Evolutionary conservation across 1,284 basidiomycete genomes (phyloP), one percentile per base, ranked within the genome.

Genomic region (Phylloboletellus chloephorus): DNA sequence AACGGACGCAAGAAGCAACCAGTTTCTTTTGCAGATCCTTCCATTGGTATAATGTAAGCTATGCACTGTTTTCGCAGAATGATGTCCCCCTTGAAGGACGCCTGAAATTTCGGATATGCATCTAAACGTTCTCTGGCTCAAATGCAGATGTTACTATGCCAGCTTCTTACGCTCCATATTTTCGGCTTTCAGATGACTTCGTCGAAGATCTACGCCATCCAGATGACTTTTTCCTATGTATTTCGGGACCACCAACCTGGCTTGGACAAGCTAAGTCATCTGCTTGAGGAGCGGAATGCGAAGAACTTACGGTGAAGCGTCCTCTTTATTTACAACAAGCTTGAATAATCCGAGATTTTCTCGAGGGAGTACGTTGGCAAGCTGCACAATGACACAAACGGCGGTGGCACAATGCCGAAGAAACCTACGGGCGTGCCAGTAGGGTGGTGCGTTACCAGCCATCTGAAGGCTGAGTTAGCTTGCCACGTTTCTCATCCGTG

Each of bases 151-250:
- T 37, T 15, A 23, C 23, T 7, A 31, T 36, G 4, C 39, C 43
- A 12, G 21, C 43, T 5, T n/a, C 7, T 29, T 19, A 21, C 33
- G 9, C 37, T 42, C 11, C 34, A 25, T 12, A 22, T 17, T 39
- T 45, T 19, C 26, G 19, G 16, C n/a, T 37, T 37, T 33, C 39
- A 45, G 7, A 37, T 39, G 11, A 45, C 43, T 2, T 37, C 34
- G 4, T 34, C 43, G 1, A 30, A 33, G 19, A 4, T 23, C 13
- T 31, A 35, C 10, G 26, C 28, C 22, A 41, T 41, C 31, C 42
- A 44, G 11, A 44, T 25, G 4, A 44, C 32, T 11, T 11, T 40
- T 21, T 17, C 25, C 2, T 12, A 17, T 7, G 31, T 7, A 16
- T 30, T 38, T 15, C n/a, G n/a, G 2, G 5, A 11, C 4, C 42